Conservation (phyloP, 2,329 filamentous ascomycete genomes). For the Fusarium mangiferae region DNA sequence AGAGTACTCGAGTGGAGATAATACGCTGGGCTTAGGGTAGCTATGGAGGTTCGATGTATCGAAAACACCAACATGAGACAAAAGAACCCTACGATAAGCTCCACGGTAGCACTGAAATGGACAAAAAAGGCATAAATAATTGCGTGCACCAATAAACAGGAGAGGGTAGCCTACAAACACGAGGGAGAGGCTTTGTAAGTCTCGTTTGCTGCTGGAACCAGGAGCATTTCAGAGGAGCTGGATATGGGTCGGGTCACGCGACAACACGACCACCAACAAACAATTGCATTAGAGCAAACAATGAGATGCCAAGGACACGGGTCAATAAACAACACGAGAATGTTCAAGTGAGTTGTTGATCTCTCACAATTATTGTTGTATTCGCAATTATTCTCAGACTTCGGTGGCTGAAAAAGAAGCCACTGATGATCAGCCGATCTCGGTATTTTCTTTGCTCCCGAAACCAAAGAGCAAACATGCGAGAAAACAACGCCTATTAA, state of each 20-base stretch:
- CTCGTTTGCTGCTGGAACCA: accelerated
- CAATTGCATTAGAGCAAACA: not conserved
- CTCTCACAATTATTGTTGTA: not conserved
- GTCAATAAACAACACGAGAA: accelerated
- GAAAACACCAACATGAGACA: accelerated
- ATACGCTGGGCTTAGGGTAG: not conserved
- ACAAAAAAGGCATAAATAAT: not conserved
- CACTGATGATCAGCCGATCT: not conserved
- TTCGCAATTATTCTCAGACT: not conserved
- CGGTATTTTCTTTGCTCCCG: not conserved
- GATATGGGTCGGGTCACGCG: not conserved
- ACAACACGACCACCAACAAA: not conserved
- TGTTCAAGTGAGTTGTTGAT: not conserved
- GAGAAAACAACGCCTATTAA: not conserved
- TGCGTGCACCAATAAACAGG: accelerated
- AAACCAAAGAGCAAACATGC: not conserved
- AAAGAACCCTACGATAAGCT: accelerated
- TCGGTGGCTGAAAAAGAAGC: not conserved
- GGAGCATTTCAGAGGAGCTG: accelerated
- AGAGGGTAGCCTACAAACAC: accelerated
- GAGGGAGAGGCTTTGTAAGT: accelerated
- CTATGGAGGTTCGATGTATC: accelerated
- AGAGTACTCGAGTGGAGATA: too few species aligned
- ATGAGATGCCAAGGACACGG: accelerated
- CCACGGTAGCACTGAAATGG: accelerated